phyloP scores from a whole-genome alignment of 169 alveolate species.

The Plasmodium malariae region DNA sequence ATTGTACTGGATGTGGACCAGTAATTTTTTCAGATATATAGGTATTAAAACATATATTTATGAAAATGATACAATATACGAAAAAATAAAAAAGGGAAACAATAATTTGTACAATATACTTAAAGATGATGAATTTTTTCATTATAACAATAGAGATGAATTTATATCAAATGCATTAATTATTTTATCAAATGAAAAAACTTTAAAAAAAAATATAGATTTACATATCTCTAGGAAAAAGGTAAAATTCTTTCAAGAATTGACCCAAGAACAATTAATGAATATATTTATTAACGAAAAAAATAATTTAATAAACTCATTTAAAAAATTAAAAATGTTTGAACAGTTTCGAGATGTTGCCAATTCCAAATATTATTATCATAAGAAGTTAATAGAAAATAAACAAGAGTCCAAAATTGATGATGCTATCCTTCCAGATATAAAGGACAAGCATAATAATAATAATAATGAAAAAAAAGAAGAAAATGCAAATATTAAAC shows the following conservation, averaged over 20 bases:
- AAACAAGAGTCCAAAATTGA: constrained; percentile 17
- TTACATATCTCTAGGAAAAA: constrained; percentile 26
- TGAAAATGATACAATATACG: constrained; percentile 55
- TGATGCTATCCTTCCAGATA: constrained; percentile 2
- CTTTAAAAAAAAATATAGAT: constrained; percentile 13
- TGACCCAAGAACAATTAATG: constrained; percentile 17
- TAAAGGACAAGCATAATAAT: constrained; percentile 16
- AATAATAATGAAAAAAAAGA: constrained; percentile 7
- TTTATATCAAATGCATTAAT: constrained; percentile 29
- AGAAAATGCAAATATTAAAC: not conserved
- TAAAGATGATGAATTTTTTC: constrained; percentile 20
- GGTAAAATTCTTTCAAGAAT: constrained; percentile 62
- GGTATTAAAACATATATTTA: constrained; percentile 47
- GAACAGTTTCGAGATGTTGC: constrained; percentile 67
- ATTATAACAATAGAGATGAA: constrained; percentile 39
- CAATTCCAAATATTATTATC: constrained; percentile 75
- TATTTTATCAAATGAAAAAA: constrained; percentile 49
- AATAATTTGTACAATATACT: too few species aligned
- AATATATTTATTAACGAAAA: constrained; percentile 23
- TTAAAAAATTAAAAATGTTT: constrained; percentile 35
- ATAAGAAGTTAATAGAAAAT: constrained; percentile 27
- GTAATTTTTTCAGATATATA: constrained; percentile 43
- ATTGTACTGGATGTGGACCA: constrained; percentile 73
- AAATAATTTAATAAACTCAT: constrained; percentile 61
- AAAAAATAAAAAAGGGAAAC: constrained; percentile 13